Evolutionary conservation across 78 protist genomes (phyloP), one percentile per base, ranked within the genome.

Genomic region (Pigoraptor vietnamica): DNA sequence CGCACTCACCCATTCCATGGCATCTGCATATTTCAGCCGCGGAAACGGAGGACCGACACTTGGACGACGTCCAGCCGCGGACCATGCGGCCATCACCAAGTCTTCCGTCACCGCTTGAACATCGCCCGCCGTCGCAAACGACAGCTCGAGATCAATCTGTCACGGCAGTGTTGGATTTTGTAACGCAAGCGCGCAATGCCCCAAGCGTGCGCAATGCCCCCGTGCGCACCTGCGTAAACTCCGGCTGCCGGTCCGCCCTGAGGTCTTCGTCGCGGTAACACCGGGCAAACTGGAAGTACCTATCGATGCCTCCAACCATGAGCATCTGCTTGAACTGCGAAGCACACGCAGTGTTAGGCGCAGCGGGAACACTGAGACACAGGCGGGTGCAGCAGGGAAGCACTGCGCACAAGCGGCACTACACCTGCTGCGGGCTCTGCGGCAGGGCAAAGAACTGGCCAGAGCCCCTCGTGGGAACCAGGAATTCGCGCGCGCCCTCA

Each of bases 231-330:
- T 97, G 98, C 34, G 98, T 96, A 90, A 97, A 97, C 67, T 97
- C 98, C 0, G 98, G 98, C 90, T 97, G 98, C 29, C 98, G 91
- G 91, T 97, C 98, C 1, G 97, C 92, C 10, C 98, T 88, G 9
- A 82, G 87, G 38, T 92, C 96, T 40, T 97, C 98, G 82, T 97
- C 98, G 33, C 98, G 92, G 91, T 93, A 97, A 90, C 98, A 97
- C 33, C 97, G 91, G 10, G 97, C 98, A 37, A 97, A 39, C 91
- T 97, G 98, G 81, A 90, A 97, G 90, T 97, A 97, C 84, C 97
- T 87, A 40, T 97, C 97, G 29, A 97, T 29, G 33, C 97, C 98
- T 86, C 95, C 95, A 25, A 89, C 94, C 98, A 97, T 97, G 56
- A 97, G 92, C 39, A 97, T 48, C 81, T 97, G 98, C 92, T 97